Evolutionary conservation across 176 grass and related monocot species (phyloP).

Genomic region (Oryza coarctata): DNA sequence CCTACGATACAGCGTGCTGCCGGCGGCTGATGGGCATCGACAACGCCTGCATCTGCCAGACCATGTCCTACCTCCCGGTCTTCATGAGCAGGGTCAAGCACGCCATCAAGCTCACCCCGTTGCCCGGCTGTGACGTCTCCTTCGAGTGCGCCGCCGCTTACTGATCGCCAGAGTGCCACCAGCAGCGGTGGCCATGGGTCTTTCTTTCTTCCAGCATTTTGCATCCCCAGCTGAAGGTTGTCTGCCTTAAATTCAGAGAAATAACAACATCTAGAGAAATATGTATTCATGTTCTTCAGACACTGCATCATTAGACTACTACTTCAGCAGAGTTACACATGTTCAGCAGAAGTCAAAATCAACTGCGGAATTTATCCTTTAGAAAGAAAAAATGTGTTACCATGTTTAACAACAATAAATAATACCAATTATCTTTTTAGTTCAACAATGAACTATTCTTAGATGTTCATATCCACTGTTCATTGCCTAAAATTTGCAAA

Average conservation of each 20-base stretch:
- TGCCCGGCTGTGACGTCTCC: constrained; percentile 63
- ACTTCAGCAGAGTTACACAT: too few relatives aligned
- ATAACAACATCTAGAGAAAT: neutral
- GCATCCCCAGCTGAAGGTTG: neutral
- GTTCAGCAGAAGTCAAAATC: too few relatives aligned
- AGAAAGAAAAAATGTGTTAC: neutral
- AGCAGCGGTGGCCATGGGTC: neutral
- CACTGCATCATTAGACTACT: neutral
- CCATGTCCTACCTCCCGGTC: constrained; percentile 57
- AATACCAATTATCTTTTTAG: neutral
- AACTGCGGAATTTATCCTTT: neutral
- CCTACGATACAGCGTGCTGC: constrained; percentile 78
- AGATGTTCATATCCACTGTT: neutral
- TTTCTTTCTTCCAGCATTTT: constrained; percentile 9
- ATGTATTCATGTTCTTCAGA: neutral
- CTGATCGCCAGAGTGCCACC: neutral
- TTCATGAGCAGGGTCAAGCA: constrained; percentile 77
- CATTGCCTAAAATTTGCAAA: neutral
- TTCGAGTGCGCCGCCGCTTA: constrained; percentile 55
- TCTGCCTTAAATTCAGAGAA: neutral
- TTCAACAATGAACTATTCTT: neutral
- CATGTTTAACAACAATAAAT: neutral
- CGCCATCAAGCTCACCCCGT: constrained; percentile 58
- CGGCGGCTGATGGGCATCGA: constrained; percentile 67
- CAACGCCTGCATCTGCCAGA: constrained; percentile 73